Evolutionary conservation across 2,329 filamentous ascomycete species (phyloP).

Genomic region (Aspergillus floridensis): DNA sequence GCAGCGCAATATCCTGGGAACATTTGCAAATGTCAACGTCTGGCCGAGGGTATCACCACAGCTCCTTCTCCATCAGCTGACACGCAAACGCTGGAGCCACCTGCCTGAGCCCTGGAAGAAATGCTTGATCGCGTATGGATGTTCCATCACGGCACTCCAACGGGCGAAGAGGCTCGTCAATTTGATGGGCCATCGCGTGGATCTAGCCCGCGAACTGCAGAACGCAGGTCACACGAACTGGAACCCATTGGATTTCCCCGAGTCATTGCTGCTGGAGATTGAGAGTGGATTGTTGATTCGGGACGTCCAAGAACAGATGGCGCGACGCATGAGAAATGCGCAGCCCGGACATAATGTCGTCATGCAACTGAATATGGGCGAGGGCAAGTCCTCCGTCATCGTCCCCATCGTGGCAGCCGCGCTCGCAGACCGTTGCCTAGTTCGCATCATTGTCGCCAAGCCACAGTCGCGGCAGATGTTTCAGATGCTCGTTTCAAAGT

Average conservation of each 20-base stretch:
- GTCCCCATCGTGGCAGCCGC: conserved; percentile 60
- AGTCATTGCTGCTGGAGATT: conserved; percentile 63
- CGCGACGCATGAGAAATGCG: conserved; percentile 53
- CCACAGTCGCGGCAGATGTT: conserved; percentile 60
- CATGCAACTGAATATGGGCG: conserved; percentile 70
- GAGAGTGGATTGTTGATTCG: conserved; percentile 64
- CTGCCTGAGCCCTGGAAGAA: conserved; percentile 18
- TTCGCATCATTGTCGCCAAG: conserved; percentile 60
- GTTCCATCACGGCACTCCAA: conserved; percentile 30
- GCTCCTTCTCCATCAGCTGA: conserved; percentile 24
- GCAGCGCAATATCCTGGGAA: not conserved
- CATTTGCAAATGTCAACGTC: conserved; percentile 3
- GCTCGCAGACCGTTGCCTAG: conserved; percentile 53
- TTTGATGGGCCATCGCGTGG: conserved; percentile 12
- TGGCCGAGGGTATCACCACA: conserved; percentile 23
- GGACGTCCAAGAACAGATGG: conserved; percentile 57
- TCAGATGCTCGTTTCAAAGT: conserved; percentile 40
- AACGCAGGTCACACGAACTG: conserved; percentile 59
- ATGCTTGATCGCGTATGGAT: conserved; percentile 24
- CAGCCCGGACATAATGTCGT: conserved; percentile 47
- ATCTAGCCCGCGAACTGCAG: conserved; percentile 33
- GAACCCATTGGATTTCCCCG: conserved; percentile 52
- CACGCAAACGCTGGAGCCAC: conserved; percentile 13
- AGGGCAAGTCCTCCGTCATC: conserved; percentile 69
- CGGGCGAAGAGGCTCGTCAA: conserved; percentile 27